Evolutionary conservation across 805 yeast genomes (phyloP).

Genomic region (Barnettozyma sucrosica): DNA sequence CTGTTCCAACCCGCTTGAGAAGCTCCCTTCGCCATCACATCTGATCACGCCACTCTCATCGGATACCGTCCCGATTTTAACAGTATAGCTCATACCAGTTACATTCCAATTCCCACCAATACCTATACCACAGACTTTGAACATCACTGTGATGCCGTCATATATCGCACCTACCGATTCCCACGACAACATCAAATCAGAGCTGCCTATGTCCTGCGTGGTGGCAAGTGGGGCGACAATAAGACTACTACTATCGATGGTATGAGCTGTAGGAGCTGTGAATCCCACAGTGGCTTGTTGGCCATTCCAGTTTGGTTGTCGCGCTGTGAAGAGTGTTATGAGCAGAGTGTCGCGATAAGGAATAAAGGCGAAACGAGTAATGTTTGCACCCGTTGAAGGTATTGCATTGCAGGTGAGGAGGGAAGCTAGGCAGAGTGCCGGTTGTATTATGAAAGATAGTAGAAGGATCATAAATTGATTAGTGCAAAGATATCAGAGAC

Average conservation of each 20-base stretch:
- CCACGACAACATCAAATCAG: not conserved
- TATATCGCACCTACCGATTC: not conserved
- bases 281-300: not conserved
- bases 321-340: not conserved
- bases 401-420: not conserved
- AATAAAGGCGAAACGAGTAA: not conserved
- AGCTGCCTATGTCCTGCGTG: not conserved
- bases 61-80: not conserved
- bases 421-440: not conserved
- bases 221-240: not conserved
- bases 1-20: not conserved
- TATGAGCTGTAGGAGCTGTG: not conserved
- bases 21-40: not conserved
- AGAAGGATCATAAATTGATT: not conserved
- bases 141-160: not conserved
- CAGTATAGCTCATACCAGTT: not conserved
- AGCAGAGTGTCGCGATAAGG: not conserved
- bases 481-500: too few relatives aligned
- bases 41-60: not conserved
- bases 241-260: not conserved
- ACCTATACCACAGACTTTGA: not conserved
- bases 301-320: not conserved
- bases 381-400: not conserved
- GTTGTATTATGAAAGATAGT: not conserved
- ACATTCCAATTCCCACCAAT: not conserved